phyloP scores from a whole-genome alignment of 257 asterid species.

The Solanum ossicruentum region DNA sequence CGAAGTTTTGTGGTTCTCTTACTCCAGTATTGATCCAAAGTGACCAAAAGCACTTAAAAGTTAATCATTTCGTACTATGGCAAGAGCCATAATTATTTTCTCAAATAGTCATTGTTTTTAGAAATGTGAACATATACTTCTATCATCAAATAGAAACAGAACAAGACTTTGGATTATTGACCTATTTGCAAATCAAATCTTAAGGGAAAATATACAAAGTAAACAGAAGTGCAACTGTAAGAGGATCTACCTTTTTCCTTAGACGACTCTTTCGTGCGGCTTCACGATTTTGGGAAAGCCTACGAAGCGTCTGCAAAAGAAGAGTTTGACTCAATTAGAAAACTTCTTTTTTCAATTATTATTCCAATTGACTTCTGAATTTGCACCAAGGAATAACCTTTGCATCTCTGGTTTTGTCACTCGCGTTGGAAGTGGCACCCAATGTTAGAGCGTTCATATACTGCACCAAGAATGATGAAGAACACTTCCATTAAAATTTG shows the following conservation, averaged over 20 bases:
- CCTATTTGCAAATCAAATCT: background rate
- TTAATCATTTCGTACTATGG: background rate
- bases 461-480: slow-evolving; percentile 21
- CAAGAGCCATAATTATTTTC: background rate
- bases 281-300: slow-evolving; percentile 99
- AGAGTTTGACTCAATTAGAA: slow-evolving; percentile 1
- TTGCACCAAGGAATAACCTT: slow-evolving; percentile 33
- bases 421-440: slow-evolving; percentile 73
- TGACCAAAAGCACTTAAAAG: background rate
- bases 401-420: slow-evolving; percentile 92
- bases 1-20: background rate
- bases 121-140: background rate
- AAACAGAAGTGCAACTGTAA: background rate
- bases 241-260: slow-evolving; percentile 57
- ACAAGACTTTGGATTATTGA: background rate
- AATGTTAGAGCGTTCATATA: slow-evolving; percentile 39
- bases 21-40: background rate
- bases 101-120: background rate
- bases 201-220: background rate
- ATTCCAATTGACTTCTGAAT: background rate
- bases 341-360: background rate
- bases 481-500: slow-evolving; percentile 1
- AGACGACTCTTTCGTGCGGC: slow-evolving; percentile 97
- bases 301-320: slow-evolving; percentile 50
- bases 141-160: background rate